Base-by-base conservation (phyloP, 345 rosid genomes). In the Chamaenerion angustifolium region DNA sequence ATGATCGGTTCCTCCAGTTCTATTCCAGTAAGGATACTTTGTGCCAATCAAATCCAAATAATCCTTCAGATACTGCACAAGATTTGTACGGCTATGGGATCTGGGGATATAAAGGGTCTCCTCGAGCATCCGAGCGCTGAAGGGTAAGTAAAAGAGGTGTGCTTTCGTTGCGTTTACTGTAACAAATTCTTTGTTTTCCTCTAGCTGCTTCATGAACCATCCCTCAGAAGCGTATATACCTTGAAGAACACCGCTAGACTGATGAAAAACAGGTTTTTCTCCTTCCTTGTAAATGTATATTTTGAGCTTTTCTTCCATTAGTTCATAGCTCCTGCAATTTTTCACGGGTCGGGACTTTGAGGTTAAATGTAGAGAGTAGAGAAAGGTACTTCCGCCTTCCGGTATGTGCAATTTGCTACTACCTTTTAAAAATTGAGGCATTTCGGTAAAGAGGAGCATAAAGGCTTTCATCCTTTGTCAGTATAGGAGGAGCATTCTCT, bases 141-240 rank as follows among this genome's bases (percentile, higher is more conserved):
- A 88, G 41, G 97, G 95, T 44, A 88, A 67, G 77, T 85, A 88
- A 64, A 82, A 88, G 12, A 88, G 58, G 63, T 88, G 97, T 55
- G 97, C 95, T 50, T 72, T 77, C 56, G 67, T 65, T 4, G 85
- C 64, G 40, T 69, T n/a, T 56, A 63, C 82, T 1, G 86, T 78
- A 57, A 80, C 79, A 68, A 80, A 80, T 48, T 72, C 68, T 72
- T 59, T 78, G 81, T 74, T 78, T 42, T 75, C 57, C 59, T 80
- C 77, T 55, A 88, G 66, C 53, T 60, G 77, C 74, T 72, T 88
- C 97, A 88, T 85, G 64, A 88, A 88, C 97, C 97, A 88, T 64
- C 97, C 95, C 60, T 88, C 97, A 13, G 95, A 85, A 54, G 97
- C 95, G 58, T 88, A 88, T 75, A 88, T 85, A 43, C 97, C 97